Evolutionary conservation across 2,329 filamentous ascomycete species (phyloP).

Genomic region (Neonectria neomacrospora): DNA sequence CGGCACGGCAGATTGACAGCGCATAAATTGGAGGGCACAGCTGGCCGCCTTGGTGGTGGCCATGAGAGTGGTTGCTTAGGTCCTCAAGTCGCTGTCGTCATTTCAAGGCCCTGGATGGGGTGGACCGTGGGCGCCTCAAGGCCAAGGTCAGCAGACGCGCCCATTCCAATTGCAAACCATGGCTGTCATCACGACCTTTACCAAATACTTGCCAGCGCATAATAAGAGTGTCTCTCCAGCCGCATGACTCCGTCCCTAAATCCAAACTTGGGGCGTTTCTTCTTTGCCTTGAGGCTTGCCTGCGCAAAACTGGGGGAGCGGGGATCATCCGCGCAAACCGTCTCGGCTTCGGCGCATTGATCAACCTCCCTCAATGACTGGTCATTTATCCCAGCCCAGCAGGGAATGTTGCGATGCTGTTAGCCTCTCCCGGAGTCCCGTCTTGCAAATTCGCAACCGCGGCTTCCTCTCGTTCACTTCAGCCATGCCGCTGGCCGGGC

Average conservation of each 20-base stretch:
- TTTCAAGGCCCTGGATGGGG: constrained; percentile 35
- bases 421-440: constrained; percentile 2
- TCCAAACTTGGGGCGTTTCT: constrained; percentile 33
- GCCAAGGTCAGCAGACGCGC: constrained; percentile 40
- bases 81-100: constrained; percentile 42
- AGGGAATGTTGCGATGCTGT: constrained; percentile 25
- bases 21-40: constrained; percentile 14
- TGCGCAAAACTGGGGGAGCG: constrained; percentile 13
- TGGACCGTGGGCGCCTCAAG: constrained; percentile 32
- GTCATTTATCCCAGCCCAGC: constrained; percentile 31
- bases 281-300: constrained; percentile 22
- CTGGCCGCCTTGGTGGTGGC: constrained; percentile 13
- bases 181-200: constrained; percentile 27
- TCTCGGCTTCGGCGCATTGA: constrained; percentile 31
- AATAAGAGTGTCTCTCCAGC: constrained; percentile 41
- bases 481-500: constrained; percentile 17
- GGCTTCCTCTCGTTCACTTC: constrained; percentile 1
- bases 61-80: constrained; percentile 21
- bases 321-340: constrained; percentile 29
- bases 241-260: constrained; percentile 38
- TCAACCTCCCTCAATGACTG: constrained; percentile 37
- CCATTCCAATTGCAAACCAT: constrained; percentile 35
- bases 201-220: constrained; percentile 42
- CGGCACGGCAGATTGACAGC: constrained; percentile 28
- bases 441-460: background rate